Evolutionary conservation across 2,329 filamentous ascomycete species (phyloP).

Genomic region (Didymellaceae sp.): DNA sequence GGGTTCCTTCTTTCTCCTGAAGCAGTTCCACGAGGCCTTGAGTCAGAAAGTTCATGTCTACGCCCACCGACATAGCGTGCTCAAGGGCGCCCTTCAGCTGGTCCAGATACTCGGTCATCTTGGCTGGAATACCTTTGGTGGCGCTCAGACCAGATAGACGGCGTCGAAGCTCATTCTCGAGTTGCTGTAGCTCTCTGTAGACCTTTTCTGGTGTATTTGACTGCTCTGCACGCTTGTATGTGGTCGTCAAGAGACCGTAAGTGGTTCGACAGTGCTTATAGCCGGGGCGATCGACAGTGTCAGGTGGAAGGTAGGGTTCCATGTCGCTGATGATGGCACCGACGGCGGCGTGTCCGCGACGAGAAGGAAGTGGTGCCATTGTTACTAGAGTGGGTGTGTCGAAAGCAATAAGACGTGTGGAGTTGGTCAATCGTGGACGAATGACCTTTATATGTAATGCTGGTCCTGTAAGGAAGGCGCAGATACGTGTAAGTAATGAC

Average conservation of each 20-base stretch:
- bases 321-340: constrained; percentile 29
- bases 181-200: constrained; percentile 27
- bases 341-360: constrained; percentile 23
- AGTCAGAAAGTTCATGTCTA: constrained; percentile 18
- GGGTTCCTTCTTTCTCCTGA: constrained; percentile 11
- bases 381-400: neutral
- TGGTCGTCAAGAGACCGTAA: constrained; percentile 27
- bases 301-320: constrained; percentile 25
- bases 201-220: constrained; percentile 19
- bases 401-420: neutral
- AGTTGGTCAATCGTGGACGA: neutral
- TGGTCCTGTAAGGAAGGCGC: neutral
- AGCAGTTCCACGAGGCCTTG: constrained; percentile 15
- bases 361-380: constrained; percentile 2
- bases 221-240: constrained; percentile 18
- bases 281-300: constrained; percentile 18
- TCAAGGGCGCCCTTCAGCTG: constrained; percentile 22
- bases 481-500: neutral
- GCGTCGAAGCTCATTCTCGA: constrained; percentile 23
- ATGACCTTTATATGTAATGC: neutral
- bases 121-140: constrained; percentile 23
- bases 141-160: constrained; percentile 24
- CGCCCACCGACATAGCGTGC: constrained; percentile 15
- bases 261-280: constrained; percentile 27
- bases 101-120: constrained; percentile 27